Evolutionary conservation across 1,139 yeast genomes (phyloP).

Genomic region (Yamadazyma mexicana): DNA sequence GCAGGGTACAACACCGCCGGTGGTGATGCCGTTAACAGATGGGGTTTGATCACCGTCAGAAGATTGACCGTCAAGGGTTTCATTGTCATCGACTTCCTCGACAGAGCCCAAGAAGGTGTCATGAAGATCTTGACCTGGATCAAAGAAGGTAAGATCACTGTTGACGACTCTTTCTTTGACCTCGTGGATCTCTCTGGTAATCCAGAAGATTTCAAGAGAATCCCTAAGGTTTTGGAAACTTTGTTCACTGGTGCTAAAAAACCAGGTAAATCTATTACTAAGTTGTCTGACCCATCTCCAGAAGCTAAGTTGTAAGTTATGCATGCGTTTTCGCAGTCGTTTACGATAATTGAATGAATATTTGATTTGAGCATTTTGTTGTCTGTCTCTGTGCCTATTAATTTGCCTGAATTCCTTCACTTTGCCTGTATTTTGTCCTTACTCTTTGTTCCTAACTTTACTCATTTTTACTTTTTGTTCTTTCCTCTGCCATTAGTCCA

Average conservation of each 20-base stretch:
- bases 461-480: background rate
- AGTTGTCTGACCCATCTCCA: constrained; percentile 21
- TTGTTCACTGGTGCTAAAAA: constrained; percentile 34
- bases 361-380: too few species aligned
- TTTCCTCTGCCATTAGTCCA: background rate
- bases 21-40: constrained; percentile 33
- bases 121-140: constrained; percentile 31
- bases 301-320: constrained; percentile 7
- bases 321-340: too few species aligned
- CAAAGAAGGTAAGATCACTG: constrained; percentile 41
- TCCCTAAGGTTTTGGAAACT: constrained; percentile 30
- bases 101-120: constrained; percentile 37
- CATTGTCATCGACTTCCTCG: constrained; percentile 38
- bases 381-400: too few species aligned
- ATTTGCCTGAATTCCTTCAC: background rate
- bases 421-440: background rate
- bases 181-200: constrained; percentile 28
- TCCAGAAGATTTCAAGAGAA: constrained; percentile 20
- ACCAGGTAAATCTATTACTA: constrained; percentile 37
- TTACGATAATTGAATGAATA: too few species aligned
- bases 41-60: constrained; percentile 46
- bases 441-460: background rate
- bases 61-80: constrained; percentile 52
- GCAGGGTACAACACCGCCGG: constrained; percentile 53
- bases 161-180: constrained; percentile 21